A percentile compares a stretch with the other conserved stretches of the same genome.
Conservation (phyloP, 2,329 filamentous ascomycete genomes). For the Botrytis elliptica region DNA sequence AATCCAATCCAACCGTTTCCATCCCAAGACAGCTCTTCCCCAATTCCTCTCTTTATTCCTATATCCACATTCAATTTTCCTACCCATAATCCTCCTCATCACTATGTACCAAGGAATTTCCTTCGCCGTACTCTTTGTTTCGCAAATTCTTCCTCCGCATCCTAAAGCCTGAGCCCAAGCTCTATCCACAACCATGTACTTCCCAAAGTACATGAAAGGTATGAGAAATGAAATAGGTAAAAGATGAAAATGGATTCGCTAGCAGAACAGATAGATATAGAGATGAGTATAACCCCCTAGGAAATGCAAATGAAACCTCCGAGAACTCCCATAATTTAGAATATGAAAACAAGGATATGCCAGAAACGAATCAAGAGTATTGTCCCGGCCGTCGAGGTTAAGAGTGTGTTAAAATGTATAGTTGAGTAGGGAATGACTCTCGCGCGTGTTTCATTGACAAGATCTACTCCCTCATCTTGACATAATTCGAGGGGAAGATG, state of each 20-base stretch:
- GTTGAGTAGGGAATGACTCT: background rate
- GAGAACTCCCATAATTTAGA: background rate
- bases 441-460: background rate
- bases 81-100: background rate
- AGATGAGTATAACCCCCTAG: background rate
- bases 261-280: background rate
- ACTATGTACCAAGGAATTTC: slow-evolving; percentile 1
- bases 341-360: background rate
- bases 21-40: background rate
- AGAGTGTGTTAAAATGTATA: background rate
- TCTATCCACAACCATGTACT: background rate
- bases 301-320: background rate
- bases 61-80: background rate
- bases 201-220: background rate
- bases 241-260: background rate
- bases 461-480: slow-evolving; percentile 59
- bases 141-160: background rate
- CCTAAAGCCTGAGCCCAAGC: background rate
- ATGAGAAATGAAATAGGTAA: background rate
- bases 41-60: background rate
- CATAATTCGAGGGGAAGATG: slow-evolving; percentile 86
- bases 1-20: background rate
- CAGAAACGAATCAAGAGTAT: background rate
- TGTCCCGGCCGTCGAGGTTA: background rate
- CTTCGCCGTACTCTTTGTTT: background rate